Conservation (phyloP, 305 asterid genomes). For the Fraxinus xanthoxyloides region DNA sequence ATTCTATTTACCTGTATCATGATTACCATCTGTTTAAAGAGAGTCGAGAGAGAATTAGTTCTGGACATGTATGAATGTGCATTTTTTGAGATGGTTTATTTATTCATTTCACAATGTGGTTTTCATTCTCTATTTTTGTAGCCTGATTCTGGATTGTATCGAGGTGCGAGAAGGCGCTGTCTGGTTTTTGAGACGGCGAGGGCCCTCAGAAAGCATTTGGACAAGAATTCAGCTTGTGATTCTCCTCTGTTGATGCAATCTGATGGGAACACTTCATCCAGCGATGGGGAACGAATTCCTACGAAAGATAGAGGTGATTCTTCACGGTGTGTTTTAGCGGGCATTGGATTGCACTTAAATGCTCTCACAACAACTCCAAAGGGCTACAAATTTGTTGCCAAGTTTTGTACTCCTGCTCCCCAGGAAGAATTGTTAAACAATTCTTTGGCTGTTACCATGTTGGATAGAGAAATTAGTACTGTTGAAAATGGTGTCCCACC, state of each 20-base stretch:
- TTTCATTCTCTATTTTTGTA: constrained; percentile 23
- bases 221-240: constrained; percentile 45
- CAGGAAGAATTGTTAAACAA: constrained; percentile 41
- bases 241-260: constrained; percentile 35
- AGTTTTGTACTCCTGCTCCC: constrained; percentile 29
- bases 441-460: constrained; percentile 32
- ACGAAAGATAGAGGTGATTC: constrained; percentile 37
- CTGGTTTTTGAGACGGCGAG: constrained; percentile 69
- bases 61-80: background rate
- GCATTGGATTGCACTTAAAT: constrained; percentile 93
- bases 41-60: background rate
- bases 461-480: constrained; percentile 37
- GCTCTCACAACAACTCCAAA: constrained; percentile 64
- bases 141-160: constrained; percentile 55
- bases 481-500: constrained; percentile 35
- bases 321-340: constrained; percentile 46
- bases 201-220: constrained; percentile 47
- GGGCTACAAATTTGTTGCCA: constrained; percentile 38
- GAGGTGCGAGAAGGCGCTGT: constrained; percentile 83
- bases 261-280: constrained; percentile 34
- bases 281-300: constrained; percentile 34
- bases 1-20: background rate
- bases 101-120: background rate
- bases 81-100: background rate
- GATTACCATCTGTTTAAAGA: background rate